These are phyloP conservation scores for Phoenix roebelenii DNA, from an alignment of 176 grass and related monocot genomes.

Conservation along the genomic window DNA sequence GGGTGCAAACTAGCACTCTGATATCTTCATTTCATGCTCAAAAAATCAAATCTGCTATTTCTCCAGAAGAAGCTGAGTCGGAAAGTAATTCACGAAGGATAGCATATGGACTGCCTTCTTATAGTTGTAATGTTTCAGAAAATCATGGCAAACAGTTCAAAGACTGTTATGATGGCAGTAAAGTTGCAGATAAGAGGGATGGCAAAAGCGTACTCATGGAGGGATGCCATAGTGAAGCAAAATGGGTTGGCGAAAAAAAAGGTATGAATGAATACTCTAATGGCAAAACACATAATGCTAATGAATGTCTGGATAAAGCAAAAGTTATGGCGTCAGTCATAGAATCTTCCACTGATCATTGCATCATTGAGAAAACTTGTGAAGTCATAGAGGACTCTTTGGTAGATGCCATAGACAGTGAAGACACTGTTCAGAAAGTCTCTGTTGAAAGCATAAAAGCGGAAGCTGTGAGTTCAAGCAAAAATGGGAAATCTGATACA, in stretches of 20 bases:
- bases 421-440: constrained; percentile 15
- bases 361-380: constrained; percentile 20
- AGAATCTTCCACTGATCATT: constrained; percentile 27
- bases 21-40: constrained; percentile 6
- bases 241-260: constrained; percentile 22
- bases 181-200: constrained; percentile 28
- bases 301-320: constrained; percentile 11
- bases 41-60: constrained; percentile 14
- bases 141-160: constrained; percentile 3
- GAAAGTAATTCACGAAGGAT: constrained; percentile 12
- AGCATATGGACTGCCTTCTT: constrained; percentile 18
- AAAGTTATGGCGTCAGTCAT: constrained; percentile 19
- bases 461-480: constrained; percentile 16
- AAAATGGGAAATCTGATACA: constrained; percentile 4
- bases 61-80: constrained; percentile 31
- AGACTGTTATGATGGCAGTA: constrained; percentile 20
- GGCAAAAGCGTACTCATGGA: constrained; percentile 11
- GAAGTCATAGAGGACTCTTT: constrained; percentile 12
- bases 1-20: constrained; percentile 37
- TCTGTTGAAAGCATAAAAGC: constrained; percentile 19
- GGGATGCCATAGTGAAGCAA: constrained; percentile 29
- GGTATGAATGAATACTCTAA: constrained; percentile 27
- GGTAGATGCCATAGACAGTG: constrained; percentile 24
- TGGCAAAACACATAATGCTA: constrained; percentile 24
- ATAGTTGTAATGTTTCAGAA: constrained; percentile 17